These are phyloP conservation scores for Magnusiomyces ingens DNA, from an alignment of 1,139 yeast species.

Conservation along the genomic window DNA sequence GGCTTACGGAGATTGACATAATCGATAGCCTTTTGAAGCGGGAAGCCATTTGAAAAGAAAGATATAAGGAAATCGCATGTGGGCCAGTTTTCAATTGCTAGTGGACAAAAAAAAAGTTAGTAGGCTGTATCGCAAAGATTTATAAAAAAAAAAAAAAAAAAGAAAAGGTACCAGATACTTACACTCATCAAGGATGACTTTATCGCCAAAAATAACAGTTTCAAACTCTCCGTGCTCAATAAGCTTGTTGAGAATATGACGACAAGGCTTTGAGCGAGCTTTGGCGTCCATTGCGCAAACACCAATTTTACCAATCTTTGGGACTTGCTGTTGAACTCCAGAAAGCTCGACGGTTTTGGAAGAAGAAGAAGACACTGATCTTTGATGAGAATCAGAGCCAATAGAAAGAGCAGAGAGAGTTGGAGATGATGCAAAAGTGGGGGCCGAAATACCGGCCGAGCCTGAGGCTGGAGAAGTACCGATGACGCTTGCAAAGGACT, in stretches of 20 bases:
- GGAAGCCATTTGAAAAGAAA: slow-evolving; percentile 91
- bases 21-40: slow-evolving; percentile 87
- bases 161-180: slow-evolving; percentile 5
- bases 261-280: slow-evolving; percentile 91
- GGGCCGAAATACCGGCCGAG: slow-evolving; percentile 1
- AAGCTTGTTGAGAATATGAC: slow-evolving; percentile 79
- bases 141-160: not conserved
- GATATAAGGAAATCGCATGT: slow-evolving; percentile 92
- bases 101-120: not conserved
- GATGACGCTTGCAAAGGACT: not conserved
- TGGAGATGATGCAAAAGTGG: slow-evolving; percentile 3
- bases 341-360: not conserved
- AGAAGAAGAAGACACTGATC: slow-evolving; percentile 11
- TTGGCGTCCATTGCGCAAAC: slow-evolving; percentile 99
- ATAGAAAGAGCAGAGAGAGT: slow-evolving; percentile 6
- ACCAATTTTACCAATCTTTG: slow-evolving; percentile 88
- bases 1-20: slow-evolving; percentile 90
- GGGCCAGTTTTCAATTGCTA: slow-evolving; percentile 88
- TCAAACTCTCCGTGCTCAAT: slow-evolving; percentile 95
- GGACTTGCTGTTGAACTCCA: slow-evolving; percentile 31
- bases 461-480: not conserved
- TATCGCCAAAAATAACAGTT: slow-evolving; percentile 94
- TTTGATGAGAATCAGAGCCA: slow-evolving; percentile 2
- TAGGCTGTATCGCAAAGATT: not conserved
- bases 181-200: slow-evolving; percentile 84